Conservation (phyloP, 2,329 filamentous ascomycete genomes). For the Aureobasidium namibiae region DNA sequence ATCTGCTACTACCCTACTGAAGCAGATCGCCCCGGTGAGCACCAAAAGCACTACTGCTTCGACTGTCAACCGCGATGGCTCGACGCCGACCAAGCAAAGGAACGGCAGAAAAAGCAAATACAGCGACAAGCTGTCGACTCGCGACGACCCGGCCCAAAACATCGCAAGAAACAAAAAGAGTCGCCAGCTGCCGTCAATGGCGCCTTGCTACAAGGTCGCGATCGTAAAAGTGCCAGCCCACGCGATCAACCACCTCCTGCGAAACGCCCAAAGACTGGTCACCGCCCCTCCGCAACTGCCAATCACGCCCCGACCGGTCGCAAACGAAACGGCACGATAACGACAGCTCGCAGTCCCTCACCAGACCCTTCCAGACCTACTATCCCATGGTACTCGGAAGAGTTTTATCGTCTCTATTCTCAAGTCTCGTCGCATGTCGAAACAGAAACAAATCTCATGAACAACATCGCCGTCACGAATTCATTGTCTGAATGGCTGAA, state of each 20-base stretch:
- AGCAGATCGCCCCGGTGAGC: conserved; percentile 54
- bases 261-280: conserved; percentile 76
- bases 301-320: conserved; percentile 58
- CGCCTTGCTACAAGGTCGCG: conserved; percentile 28
- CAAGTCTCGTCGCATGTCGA: conserved; percentile 31
- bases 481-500: conserved; percentile 71
- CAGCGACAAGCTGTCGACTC: conserved; percentile 44
- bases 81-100: conserved; percentile 49
- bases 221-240: conserved; percentile 42
- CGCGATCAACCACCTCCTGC: conserved; percentile 51
- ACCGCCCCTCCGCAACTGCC: conserved; percentile 69
- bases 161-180: conserved; percentile 83
- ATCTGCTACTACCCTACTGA: conserved; percentile 84
- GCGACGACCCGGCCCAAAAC: conserved; percentile 69
- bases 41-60: conserved; percentile 68
- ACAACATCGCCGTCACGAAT: conserved; percentile 65
- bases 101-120: conserved; percentile 21
- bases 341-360: conserved; percentile 61
- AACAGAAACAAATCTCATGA: conserved; percentile 67
- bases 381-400: conserved; percentile 33
- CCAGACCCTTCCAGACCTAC: conserved; percentile 38
- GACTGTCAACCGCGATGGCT: conserved; percentile 76
- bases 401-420: conserved; percentile 59
- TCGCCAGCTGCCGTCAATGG: conserved; percentile 59
- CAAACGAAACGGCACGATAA: conserved; percentile 53